Conservation (phyloP, 257 asterid genomes). For the Leonotis leonurus region DNA sequence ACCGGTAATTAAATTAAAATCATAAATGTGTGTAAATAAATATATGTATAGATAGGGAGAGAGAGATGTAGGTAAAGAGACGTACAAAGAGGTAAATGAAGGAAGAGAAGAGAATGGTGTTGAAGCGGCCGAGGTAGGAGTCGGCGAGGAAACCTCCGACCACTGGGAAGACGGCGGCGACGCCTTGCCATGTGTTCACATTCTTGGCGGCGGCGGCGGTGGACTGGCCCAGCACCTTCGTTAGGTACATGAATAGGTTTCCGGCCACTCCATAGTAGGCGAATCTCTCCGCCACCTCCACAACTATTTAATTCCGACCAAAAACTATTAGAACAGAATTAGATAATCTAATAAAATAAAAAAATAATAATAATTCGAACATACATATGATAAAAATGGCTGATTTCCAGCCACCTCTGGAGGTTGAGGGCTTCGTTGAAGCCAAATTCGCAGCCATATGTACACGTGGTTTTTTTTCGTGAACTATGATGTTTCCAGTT, state of each 20-base stretch:
- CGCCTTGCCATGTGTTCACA: constrained; percentile 60
- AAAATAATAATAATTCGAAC: not conserved
- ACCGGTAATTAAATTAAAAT: not conserved
- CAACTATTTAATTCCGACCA: constrained; percentile 31
- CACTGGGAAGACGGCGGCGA: constrained; percentile 55
- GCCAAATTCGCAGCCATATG: constrained; percentile 10
- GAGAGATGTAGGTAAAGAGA: not conserved
- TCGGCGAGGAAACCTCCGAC: constrained; percentile 62
- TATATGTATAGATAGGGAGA: too few species aligned
- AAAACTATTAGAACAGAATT: too few species aligned
- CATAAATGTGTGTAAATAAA: too few species aligned
- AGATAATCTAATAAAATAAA: too few species aligned
- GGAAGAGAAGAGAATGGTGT: constrained; percentile 43
- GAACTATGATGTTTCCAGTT: not conserved
- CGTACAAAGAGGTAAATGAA: constrained; percentile 41
- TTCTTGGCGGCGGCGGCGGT: constrained; percentile 63
- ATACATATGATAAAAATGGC: constrained; percentile 63
- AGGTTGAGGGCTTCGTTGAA: constrained; percentile 16
- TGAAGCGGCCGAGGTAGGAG: constrained; percentile 58
- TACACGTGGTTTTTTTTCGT: not conserved
- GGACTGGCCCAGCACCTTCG: constrained; percentile 40
- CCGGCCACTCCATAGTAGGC: constrained; percentile 55
- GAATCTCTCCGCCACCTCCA: constrained; percentile 65
- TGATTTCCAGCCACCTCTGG: constrained; percentile 52
- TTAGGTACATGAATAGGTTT: constrained; percentile 49